These are phyloP conservation scores for Scenedesmus sp. DNA, from an alignment of 163 green algal species.

Conservation along the genomic window DNA sequence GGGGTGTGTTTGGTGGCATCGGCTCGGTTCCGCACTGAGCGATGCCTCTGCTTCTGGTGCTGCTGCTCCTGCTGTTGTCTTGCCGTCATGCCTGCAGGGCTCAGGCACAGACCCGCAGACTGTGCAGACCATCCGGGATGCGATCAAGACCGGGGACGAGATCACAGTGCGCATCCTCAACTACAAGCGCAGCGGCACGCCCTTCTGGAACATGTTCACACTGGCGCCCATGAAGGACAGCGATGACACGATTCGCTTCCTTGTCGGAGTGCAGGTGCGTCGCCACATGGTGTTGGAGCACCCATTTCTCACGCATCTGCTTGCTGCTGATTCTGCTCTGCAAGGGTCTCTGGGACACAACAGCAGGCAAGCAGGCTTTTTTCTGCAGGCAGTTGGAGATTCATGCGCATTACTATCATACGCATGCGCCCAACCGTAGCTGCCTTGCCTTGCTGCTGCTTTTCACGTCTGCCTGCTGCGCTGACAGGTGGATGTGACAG, in stretches of 20 bases:
- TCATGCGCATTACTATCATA: too few relatives aligned
- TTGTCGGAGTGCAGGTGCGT: conserved; percentile 90
- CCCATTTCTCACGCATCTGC: too few relatives aligned
- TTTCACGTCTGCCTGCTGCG: background rate
- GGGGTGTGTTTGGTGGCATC: background rate
- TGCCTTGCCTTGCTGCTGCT: background rate
- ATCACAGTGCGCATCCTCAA: conserved; percentile 87
- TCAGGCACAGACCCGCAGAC: conserved; percentile 74
- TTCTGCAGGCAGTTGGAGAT: too few relatives aligned
- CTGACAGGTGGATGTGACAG: conserved; percentile 86
- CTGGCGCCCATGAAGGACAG: conserved; percentile 87
- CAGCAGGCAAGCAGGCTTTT: too few relatives aligned
- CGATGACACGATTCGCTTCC: conserved; percentile 84
- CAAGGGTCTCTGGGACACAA: too few relatives aligned
- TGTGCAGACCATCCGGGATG: conserved; percentile 77
- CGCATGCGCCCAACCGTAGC: too few relatives aligned
- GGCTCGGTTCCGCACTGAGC: background rate
- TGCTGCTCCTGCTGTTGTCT: conserved; percentile 11
- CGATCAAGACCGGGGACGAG: conserved; percentile 71
- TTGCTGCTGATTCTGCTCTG: too few relatives aligned
- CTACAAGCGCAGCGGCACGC: conserved; percentile 79
- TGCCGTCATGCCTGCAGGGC: conserved; percentile 63
- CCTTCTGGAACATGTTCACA: conserved; percentile 98
- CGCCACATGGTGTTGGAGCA: background rate
- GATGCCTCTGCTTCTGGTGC: background rate